Percentiles rank a stretch among this genome's conserved stretches.
Evolutionary conservation across 1,139 yeast species (phyloP).

Genomic region (Kurtzmaniella quercitrusa): DNA sequence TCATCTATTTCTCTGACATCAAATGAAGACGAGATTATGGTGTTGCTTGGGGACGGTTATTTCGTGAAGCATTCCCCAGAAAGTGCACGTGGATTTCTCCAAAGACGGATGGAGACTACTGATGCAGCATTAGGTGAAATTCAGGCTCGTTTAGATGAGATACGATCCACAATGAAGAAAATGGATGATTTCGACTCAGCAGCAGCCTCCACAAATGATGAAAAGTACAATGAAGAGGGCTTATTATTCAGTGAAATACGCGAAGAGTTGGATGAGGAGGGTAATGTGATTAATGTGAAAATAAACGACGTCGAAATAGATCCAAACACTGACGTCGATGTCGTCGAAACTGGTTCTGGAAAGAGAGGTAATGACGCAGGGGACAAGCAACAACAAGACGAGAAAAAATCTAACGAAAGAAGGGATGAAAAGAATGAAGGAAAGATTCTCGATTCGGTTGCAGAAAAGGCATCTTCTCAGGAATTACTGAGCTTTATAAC

Average conservation of each 20-base stretch:
- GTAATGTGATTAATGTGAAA: conserved; percentile 48
- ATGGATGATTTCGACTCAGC: conserved; percentile 18
- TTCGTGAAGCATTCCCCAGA: conserved; percentile 44
- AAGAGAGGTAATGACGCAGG: conserved; percentile 6
- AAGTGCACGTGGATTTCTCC: conserved; percentile 46
- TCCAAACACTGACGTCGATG: conserved; percentile 6
- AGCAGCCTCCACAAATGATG: conserved; percentile 8
- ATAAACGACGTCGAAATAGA: conserved; percentile 18
- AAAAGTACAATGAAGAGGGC: conserved; percentile 35
- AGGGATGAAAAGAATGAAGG: conserved; percentile 1
- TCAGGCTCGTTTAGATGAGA: conserved; percentile 40
- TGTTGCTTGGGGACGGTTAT: conserved; percentile 58
- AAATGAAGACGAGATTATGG: conserved; percentile 25
- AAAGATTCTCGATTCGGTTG: neutral
- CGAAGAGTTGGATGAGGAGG: conserved; percentile 83
- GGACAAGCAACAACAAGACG: conserved; percentile 5
- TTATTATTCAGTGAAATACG: conserved; percentile 73
- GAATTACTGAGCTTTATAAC: no score
- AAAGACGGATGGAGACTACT: conserved; percentile 34
- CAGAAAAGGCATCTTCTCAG: neutral
- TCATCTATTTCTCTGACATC: conserved; percentile 4
- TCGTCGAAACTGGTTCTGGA: neutral
- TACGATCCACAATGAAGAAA: conserved; percentile 32
- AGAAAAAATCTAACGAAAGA: conserved; percentile 4
- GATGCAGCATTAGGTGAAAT: conserved; percentile 35